phyloP scores from a whole-genome alignment of 2,329 filamentous ascomycete species.

The Fusarium dlaminii region DNA sequence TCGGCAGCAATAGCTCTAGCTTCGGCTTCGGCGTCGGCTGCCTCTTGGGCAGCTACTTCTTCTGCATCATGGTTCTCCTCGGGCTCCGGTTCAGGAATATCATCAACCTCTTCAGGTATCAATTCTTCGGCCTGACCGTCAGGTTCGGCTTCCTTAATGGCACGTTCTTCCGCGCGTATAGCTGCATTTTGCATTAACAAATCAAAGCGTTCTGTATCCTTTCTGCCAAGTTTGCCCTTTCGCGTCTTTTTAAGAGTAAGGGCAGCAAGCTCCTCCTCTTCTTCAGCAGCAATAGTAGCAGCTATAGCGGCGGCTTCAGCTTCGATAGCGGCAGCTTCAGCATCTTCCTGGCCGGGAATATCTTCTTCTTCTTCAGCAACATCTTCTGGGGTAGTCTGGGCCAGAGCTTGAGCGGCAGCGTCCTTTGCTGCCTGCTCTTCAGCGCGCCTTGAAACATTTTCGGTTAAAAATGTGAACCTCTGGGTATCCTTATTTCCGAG shows the following conservation, averaged over 20 bases:
- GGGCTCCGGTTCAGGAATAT: conserved; percentile 33
- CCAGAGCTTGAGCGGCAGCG: conserved; percentile 44
- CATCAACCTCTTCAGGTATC: conserved; percentile 32
- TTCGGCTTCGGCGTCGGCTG: conserved; percentile 44
- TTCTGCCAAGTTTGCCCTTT: conserved; percentile 37
- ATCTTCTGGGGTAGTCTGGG: not conserved
- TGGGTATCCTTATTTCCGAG: conserved; percentile 58
- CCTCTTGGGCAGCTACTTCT: conserved; percentile 34
- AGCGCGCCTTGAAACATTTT: conserved; percentile 48
- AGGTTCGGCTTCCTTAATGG: conserved; percentile 18
- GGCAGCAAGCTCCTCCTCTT: conserved; percentile 31
- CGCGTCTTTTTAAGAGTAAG: conserved; percentile 29
- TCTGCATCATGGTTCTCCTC: conserved; percentile 17
- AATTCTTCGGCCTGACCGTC: conserved; percentile 14
- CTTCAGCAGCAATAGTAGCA: conserved; percentile 21
- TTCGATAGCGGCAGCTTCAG: conserved; percentile 29
- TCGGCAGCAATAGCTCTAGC: conserved; percentile 39
- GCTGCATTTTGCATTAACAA: conserved; percentile 25
- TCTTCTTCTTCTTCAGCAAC: conserved; percentile 44
- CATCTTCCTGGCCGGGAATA: not conserved
- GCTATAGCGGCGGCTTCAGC: not conserved
- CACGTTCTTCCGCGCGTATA: conserved; percentile 25
- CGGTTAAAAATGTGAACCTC: conserved; percentile 51
- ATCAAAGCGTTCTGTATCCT: conserved; percentile 37
- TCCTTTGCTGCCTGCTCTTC: conserved; percentile 49